Evolutionary conservation across 352 stramenopile genomes (phyloP), one percentile per base, ranked within the genome.

Genomic region (Pythium graminicola): DNA sequence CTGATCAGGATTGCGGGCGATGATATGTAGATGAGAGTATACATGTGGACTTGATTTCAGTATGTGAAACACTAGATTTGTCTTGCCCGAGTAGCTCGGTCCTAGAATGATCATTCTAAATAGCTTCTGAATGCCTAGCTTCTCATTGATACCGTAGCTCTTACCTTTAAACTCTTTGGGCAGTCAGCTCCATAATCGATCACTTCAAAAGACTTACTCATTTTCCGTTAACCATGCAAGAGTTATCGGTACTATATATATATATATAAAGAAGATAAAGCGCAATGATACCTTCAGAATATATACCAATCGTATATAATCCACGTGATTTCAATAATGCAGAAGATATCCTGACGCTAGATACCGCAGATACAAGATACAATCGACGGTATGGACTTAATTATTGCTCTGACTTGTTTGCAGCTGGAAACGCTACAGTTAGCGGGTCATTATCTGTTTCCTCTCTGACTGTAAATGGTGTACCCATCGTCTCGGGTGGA

Each of bases 41-140:
- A 65, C 31, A n/a, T 70, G 19, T 11, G 62, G 62, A n/a, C 17
- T 44, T 7, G 53, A 2, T n/a, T 70, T 65, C 0, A 70, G 17
- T 19, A 70, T 65, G 33, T 60, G 51, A 8, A 65, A 54, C 16
- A 44, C 32, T 0, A 70, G 43, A 55, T 70, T 70, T 24, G 50
- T 60, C 28, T 70, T 70, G 0, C 51, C 57, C 0, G 22, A 14
- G 17, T 27, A 38, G 9, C 6, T 40, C n/a, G 62, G 57, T 20
- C 35, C 56, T 36, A 70, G 39, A 23, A 70, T 55, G 16, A 70
- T 35, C 39, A 59, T 60, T 64, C 65, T 58, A 49, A 67, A 69
- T 10, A 72, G 29, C n/a, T 42, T 57, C 45, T 72, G 38, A 2
- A 69, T 72, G 14, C 31, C 27, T 16, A 57, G 38, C 4, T 40